These are phyloP conservation scores for Cystobasidium ongulense DNA, from an alignment of 768 basidiomycete genomes.

Conservation along the genomic window DNA sequence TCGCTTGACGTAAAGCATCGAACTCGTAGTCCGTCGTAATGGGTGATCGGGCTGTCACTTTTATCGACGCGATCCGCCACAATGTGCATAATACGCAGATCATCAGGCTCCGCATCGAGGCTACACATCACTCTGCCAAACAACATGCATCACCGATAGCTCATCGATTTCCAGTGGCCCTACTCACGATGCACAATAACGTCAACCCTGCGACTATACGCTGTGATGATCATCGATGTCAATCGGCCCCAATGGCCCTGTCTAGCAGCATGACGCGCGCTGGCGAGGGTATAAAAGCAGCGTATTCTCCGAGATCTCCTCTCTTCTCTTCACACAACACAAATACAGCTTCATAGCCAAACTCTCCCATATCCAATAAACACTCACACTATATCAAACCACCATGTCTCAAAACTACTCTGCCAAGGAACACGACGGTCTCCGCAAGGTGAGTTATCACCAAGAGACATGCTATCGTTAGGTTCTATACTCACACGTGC, in stretches of 20 bases:
- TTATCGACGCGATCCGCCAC: neutral
- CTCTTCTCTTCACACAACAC: neutral
- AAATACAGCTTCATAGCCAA: constrained; percentile 8
- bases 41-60: neutral
- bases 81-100: neutral
- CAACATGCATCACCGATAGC: neutral
- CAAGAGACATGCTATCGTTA: neutral
- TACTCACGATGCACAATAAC: no score
- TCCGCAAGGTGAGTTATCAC: constrained; percentile 26
- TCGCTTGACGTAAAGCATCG: no score
- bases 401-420: constrained; percentile 15
- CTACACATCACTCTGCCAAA: neutral
- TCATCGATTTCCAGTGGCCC: no score
- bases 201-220: no score
- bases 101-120: neutral
- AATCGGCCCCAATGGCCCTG: neutral
- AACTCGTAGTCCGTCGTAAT: no score
- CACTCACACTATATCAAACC: neutral
- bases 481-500: neutral
- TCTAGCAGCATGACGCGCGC: neutral
- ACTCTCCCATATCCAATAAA: neutral
- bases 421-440: constrained; percentile 29
- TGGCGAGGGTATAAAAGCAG: neutral
- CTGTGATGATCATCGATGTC: neutral
- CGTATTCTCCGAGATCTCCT: neutral